These are phyloP conservation scores for Lathyrus oleraceus DNA, from an alignment of 306 rosid genomes.

Conservation along the genomic window DNA sequence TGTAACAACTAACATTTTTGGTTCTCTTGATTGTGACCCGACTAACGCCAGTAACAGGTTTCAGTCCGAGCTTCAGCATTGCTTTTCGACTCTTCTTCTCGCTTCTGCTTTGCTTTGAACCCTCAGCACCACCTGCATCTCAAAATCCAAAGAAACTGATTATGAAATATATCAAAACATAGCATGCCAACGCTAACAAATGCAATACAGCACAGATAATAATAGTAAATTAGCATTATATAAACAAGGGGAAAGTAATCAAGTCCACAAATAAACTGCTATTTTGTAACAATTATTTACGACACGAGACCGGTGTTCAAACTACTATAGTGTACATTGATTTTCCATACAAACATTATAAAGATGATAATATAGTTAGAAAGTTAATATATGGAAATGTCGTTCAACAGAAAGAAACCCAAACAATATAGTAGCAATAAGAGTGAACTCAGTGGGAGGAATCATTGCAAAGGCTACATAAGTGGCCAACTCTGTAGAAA, in stretches of 20 bases:
- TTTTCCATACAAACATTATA: background rate
- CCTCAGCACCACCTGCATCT: constrained; percentile 59
- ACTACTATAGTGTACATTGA: background rate
- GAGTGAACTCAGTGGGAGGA: background rate
- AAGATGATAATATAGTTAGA: background rate
- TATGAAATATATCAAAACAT: constrained; percentile 1
- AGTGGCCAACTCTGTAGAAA: background rate
- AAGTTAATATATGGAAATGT: background rate
- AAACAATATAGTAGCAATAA: background rate
- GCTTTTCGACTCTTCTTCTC: constrained; percentile 99
- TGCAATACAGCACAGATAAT: background rate
- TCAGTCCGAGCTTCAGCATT: constrained; percentile 92
- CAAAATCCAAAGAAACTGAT: constrained; percentile 14
- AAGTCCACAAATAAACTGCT: background rate
- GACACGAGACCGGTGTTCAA: background rate
- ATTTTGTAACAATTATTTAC: background rate
- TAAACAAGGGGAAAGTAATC: background rate
- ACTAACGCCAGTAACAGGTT: constrained; percentile 83
- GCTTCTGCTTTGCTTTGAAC: constrained; percentile 95
- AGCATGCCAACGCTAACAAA: constrained; percentile 24
- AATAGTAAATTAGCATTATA: background rate
- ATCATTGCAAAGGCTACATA: background rate
- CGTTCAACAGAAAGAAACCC: background rate
- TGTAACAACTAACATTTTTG: constrained; percentile 54
- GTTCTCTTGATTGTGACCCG: constrained; percentile 92